phyloP scores from a whole-genome alignment of 805 yeast species.

The Cephaloascus albidus region DNA sequence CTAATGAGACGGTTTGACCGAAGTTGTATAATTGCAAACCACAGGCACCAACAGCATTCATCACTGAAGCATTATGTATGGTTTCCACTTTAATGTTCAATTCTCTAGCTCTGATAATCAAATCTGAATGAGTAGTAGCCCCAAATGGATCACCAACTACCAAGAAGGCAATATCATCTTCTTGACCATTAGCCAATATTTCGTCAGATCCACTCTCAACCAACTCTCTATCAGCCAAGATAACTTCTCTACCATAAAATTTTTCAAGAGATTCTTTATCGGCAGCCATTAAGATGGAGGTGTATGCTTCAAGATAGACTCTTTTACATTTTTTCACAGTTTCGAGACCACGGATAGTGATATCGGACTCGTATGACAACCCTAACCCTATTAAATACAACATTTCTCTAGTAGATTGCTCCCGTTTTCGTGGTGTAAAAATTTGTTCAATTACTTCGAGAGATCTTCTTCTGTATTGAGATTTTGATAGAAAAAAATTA shows the following conservation, averaged over 20 bases:
- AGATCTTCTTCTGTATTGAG: too few species aligned
- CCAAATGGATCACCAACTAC: slow-evolving; percentile 98
- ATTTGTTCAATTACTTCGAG: too few species aligned
- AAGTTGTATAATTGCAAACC: slow-evolving; percentile 91
- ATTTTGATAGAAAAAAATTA: too few species aligned
- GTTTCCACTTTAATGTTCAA: slow-evolving; percentile 68
- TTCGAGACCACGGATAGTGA: slow-evolving; percentile 90
- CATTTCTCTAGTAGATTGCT: slow-evolving; percentile 55
- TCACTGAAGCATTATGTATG: slow-evolving; percentile 91
- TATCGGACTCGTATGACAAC: slow-evolving; percentile 78
- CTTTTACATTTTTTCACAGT: slow-evolving; percentile 75
- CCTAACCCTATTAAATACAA: slow-evolving; percentile 89
- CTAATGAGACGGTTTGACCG: slow-evolving; percentile 96
- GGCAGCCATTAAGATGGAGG: slow-evolving; percentile 93
- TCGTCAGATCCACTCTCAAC: slow-evolving; percentile 86
- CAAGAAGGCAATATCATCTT: slow-evolving; percentile 82
- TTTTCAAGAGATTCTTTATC: slow-evolving; percentile 62
- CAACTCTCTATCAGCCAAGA: slow-evolving; percentile 88
- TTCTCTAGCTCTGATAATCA: slow-evolving; percentile 86
- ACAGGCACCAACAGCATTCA: slow-evolving; percentile 98
- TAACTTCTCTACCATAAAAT: slow-evolving; percentile 78
- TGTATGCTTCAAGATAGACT: slow-evolving; percentile 93
- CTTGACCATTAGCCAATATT: slow-evolving; percentile 67
- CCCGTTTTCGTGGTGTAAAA: too few species aligned
- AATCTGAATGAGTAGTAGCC: slow-evolving; percentile 95